These are phyloP conservation scores for Panaeolus cyanescens DNA, from an alignment of 768 basidiomycete genomes.

Conservation along the genomic window DNA sequence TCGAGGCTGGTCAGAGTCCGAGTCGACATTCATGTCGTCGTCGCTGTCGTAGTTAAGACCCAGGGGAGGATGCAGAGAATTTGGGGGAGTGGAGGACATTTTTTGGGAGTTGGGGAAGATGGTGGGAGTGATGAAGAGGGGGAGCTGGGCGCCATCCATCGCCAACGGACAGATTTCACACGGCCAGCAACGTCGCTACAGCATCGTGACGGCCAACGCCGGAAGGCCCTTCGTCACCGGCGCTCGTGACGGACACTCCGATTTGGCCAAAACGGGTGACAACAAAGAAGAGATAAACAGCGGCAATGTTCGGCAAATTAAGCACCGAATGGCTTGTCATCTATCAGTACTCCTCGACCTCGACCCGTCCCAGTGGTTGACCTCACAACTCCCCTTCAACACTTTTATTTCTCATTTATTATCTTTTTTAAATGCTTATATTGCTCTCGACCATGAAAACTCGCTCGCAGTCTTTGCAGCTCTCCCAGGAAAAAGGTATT, in stretches of 20 bases:
- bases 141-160: slow-evolving; percentile 53
- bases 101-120: slow-evolving; percentile 28
- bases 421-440: slow-evolving; percentile 90
- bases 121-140: slow-evolving; percentile 40
- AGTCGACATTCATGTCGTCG: slow-evolving; percentile 75
- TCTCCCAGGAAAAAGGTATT: slow-evolving; percentile 77
- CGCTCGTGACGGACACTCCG: slow-evolving; percentile 56
- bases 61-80: slow-evolving; percentile 41
- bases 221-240: slow-evolving; percentile 58
- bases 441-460: slow-evolving; percentile 91
- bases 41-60: slow-evolving; percentile 62
- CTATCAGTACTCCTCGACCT: slow-evolving; percentile 86
- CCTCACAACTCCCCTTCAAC: slow-evolving; percentile 67
- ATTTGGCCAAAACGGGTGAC: slow-evolving; percentile 30
- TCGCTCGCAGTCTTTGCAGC: slow-evolving; percentile 91
- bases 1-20: slow-evolving; percentile 48
- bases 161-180: slow-evolving; percentile 58
- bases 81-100: slow-evolving; percentile 31
- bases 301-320: slow-evolving; percentile 14
- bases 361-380: slow-evolving; percentile 85
- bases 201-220: slow-evolving; percentile 62
- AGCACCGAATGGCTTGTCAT: slow-evolving; percentile 42
- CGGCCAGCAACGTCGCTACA: slow-evolving; percentile 56
- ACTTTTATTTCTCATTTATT: slow-evolving; percentile 84
- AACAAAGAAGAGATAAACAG: slow-evolving; percentile 14